A percentile compares a stretch with the other conserved stretches of the same genome.
Conservation (phyloP, 495 filamentous ascomycete species). For the Aspergillus heteromorphus region DNA sequence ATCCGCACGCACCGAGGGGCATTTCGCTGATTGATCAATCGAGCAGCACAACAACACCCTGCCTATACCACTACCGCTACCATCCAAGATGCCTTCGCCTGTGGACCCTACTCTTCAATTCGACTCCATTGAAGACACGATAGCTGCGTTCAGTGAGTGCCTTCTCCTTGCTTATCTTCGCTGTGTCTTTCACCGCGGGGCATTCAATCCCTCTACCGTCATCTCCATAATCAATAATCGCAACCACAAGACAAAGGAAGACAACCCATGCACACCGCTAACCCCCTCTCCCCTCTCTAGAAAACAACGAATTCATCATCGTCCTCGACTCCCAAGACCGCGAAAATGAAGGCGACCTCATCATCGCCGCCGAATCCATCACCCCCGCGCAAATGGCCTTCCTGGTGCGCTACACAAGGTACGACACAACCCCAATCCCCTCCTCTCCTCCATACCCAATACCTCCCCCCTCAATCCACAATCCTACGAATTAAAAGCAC, state of each 20-base stretch:
- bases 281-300: constrained; percentile 40
- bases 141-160: constrained; percentile 74
- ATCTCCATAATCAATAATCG: not conserved
- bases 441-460: not conserved
- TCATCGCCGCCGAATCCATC: constrained; percentile 83
- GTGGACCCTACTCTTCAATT: constrained; percentile 47
- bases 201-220: not conserved
- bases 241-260: too few relatives aligned
- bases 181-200: not conserved
- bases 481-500: not conserved
- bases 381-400: constrained; percentile 92
- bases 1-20: not conserved
- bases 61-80: too few relatives aligned
- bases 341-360: constrained; percentile 97
- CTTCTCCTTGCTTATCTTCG: constrained; percentile 6
- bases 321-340: constrained; percentile 85
- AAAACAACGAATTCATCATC: constrained; percentile 87
- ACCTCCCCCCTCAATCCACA: not conserved
- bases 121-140: constrained; percentile 79
- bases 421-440: too few relatives aligned
- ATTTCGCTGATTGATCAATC: not conserved
- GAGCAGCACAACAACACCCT: not conserved
- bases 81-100: constrained; percentile 32
- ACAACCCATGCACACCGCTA: too few relatives aligned
- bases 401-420: constrained; percentile 78